Percentiles rank a stretch among this genome's conserved stretches.
Evolutionary conservation across 1,284 basidiomycete genomes (phyloP).

Genomic region (Sanghuangporus sanghuang): DNA sequence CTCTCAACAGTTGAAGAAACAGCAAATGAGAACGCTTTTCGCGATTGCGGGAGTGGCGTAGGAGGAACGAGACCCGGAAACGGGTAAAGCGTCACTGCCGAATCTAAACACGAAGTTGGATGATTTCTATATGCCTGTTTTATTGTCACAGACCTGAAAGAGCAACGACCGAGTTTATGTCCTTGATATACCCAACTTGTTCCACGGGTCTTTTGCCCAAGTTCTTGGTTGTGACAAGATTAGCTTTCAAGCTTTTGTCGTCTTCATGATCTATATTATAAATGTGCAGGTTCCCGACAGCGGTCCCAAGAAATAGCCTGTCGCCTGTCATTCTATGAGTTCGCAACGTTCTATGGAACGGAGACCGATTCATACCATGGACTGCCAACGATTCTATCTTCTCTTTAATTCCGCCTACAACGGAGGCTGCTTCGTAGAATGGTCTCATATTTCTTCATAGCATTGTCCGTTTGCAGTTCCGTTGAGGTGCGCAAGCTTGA

Average conservation of each 20-base stretch:
- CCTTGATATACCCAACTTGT: constrained; percentile 79
- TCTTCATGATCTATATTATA: constrained; percentile 46
- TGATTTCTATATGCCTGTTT: background rate
- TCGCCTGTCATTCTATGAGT: constrained; percentile 44
- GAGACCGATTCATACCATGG: constrained; percentile 36
- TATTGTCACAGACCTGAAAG: constrained; percentile 63
- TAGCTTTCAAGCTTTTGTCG: constrained; percentile 35
- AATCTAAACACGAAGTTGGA: constrained; percentile 39
- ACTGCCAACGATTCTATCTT: constrained; percentile 41
- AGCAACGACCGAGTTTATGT: constrained; percentile 76
- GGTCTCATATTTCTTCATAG: constrained; percentile 11
- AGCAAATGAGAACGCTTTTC: constrained; percentile 78
- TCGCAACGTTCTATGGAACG: background rate
- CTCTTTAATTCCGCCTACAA: constrained; percentile 37
- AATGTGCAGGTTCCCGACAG: constrained; percentile 63
- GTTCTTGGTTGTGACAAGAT: constrained; percentile 61
- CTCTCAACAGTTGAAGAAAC: constrained; percentile 60
- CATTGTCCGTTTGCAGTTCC: background rate
- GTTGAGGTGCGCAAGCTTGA: background rate
- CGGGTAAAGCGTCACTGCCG: constrained; percentile 56
- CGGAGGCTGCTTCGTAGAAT: constrained; percentile 25
- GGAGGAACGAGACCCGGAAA: constrained; percentile 64
- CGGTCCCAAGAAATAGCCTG: constrained; percentile 72
- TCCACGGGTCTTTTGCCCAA: constrained; percentile 74
- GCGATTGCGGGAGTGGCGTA: constrained; percentile 66